These are phyloP conservation scores for Meripilus lineatus DNA, from an alignment of 1,284 basidiomycete species.

Conservation along the genomic window DNA sequence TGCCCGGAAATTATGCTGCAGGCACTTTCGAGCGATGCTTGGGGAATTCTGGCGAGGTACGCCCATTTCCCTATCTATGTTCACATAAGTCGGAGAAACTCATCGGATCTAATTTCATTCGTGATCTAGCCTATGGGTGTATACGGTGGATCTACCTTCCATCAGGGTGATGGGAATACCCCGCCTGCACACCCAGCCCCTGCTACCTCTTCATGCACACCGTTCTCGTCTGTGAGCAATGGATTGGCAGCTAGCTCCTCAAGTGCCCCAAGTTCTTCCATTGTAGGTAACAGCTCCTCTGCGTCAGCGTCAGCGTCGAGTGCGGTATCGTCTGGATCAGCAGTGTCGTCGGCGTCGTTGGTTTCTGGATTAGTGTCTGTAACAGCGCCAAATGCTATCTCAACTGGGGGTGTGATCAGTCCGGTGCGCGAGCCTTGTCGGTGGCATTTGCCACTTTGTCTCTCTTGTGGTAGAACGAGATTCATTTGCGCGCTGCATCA, in stretches of 20 bases:
- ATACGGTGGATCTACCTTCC: slow-evolving; percentile 61
- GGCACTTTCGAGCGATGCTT: slow-evolving; percentile 58
- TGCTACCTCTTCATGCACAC: slow-evolving; percentile 48
- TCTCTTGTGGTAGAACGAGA: too few species aligned
- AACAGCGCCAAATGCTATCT: too few species aligned
- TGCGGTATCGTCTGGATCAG: too few species aligned
- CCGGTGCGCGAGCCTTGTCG: too few species aligned
- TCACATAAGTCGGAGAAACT: not conserved
- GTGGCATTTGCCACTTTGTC: too few species aligned
- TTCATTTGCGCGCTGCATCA: too few species aligned
- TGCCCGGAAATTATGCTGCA: slow-evolving; percentile 56
- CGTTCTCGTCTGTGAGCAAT: slow-evolving; percentile 38
- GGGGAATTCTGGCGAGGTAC: slow-evolving; percentile 45
- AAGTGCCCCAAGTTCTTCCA: slow-evolving; percentile 6
- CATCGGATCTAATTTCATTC: not conserved
- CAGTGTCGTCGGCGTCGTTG: too few species aligned
- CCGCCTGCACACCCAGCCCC: slow-evolving; percentile 57
- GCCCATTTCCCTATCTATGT: slow-evolving; percentile 7
- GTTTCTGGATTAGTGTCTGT: too few species aligned
- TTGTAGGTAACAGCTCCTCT: slow-evolving; percentile 1
- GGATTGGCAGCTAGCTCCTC: slow-evolving; percentile 19
- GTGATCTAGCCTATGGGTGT: slow-evolving; percentile 63
- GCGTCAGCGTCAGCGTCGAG: not conserved
- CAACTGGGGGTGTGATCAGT: too few species aligned
- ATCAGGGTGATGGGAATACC: slow-evolving; percentile 56